Evolutionary conservation across 1,284 basidiomycete species (phyloP), one percentile per base, ranked within the genome.

Genomic region (Marasmius oreades): DNA sequence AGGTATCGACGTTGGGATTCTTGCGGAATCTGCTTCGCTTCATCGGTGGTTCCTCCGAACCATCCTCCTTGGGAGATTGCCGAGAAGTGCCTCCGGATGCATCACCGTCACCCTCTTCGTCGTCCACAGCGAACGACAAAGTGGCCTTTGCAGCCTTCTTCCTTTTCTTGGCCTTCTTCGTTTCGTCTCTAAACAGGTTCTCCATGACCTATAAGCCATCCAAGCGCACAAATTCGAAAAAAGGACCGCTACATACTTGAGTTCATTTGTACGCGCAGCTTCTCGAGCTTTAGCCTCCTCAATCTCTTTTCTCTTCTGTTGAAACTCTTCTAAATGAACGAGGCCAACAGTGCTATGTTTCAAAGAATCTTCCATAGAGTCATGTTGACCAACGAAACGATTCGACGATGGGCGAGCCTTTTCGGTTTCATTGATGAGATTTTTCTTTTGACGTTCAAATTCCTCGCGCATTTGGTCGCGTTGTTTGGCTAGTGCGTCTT

Each of bases 1-100:
- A 98, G 0, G 97, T 99, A 69, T 99, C 97, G 36, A 98, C 96
- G 52, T 87, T 80, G 0, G 97, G 97, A 65, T 99, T 98, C 77
- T 99, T 99, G 66, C 90, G 84, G 46, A 93, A 84, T 69, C 92
- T 94, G 59, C 81, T 74, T 55, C 86, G 85, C 72, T 95, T 95
- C 7, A 74, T 61, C 8, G 75, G 74, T 23, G 77, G 80, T 37
- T 74, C 79, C 20, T 76, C 66, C 39, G 68, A 67, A 23, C 68
- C 63, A 63, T 71, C 55, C 60, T 76, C 66, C 59, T 69, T 62
- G 10, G 47, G 47, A 28, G 47, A 50, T 26, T 50, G 53, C 73
- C 65, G 69, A 23, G 47, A 50, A 33, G 24, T 50, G 7, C 26
- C 14, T 18, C 47, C 47, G 12, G 47, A 50, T 14, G 62, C 64